These are phyloP conservation scores for Sicyos edulis DNA, from an alignment of 306 rosid species.

Conservation along the genomic window DNA sequence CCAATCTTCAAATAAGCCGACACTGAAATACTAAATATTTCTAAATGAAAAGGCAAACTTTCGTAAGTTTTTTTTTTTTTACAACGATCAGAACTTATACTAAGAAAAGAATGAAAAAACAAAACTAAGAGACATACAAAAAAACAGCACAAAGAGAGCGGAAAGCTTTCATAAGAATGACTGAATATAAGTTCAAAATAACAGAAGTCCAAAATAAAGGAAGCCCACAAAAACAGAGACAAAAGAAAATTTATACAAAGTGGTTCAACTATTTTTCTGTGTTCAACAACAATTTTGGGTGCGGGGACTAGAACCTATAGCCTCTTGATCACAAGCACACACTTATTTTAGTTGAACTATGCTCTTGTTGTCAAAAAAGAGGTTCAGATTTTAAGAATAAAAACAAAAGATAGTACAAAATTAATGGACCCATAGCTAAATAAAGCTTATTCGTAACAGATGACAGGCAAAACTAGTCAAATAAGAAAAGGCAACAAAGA, in stretches of 20 bases:
- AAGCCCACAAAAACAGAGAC: background rate
- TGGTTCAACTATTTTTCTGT: too few relatives aligned
- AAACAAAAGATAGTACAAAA: background rate
- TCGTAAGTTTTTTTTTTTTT: background rate
- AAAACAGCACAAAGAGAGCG: background rate
- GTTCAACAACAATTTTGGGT: too few relatives aligned
- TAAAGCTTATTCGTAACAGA: background rate
- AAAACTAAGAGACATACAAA: background rate
- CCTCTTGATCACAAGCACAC: too few relatives aligned
- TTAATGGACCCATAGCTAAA: background rate
- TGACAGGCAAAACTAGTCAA: background rate
- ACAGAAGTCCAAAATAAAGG: background rate
- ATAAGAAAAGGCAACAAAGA: background rate
- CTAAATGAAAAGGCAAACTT: background rate
- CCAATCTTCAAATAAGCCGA: background rate
- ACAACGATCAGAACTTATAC: too few relatives aligned
- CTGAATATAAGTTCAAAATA: too few relatives aligned
- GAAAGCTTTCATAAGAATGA: background rate
- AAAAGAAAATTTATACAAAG: background rate
- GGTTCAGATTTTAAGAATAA: background rate
- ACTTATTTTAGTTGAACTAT: too few relatives aligned
- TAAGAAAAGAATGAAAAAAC: background rate
- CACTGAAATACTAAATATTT: background rate
- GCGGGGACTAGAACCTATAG: too few relatives aligned
- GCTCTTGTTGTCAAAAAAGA: background rate